These are phyloP conservation scores for Fusarium sambucinum DNA, from an alignment of 2,329 filamentous ascomycete genomes.

Conservation along the genomic window DNA sequence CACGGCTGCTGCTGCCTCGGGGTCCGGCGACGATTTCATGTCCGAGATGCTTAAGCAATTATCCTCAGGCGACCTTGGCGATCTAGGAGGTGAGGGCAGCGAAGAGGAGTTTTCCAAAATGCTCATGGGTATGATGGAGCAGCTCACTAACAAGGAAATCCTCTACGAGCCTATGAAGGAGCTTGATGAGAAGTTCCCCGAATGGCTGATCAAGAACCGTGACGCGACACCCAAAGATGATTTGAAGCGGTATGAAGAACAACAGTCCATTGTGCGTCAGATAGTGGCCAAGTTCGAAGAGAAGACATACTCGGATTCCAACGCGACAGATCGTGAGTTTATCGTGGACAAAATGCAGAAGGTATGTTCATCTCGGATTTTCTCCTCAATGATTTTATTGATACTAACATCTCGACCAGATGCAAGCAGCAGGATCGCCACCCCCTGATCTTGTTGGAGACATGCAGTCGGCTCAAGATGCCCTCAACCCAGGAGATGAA, in stretches of 20 bases:
- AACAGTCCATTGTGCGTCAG: constrained; percentile 82
- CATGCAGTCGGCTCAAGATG: constrained; percentile 84
- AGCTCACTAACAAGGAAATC: constrained; percentile 98
- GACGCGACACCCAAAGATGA: constrained; percentile 76
- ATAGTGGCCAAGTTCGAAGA: constrained; percentile 93
- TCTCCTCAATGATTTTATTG: background rate
- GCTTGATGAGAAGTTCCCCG: constrained; percentile 89
- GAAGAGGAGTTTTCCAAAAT: constrained; percentile 95
- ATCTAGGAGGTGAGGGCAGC: constrained; percentile 63
- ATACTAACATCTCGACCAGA: constrained; percentile 65
- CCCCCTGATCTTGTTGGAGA: constrained; percentile 92
- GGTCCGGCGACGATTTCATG: constrained; percentile 81
- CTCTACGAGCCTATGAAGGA: constrained; percentile 99
- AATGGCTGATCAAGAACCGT: constrained; percentile 85
- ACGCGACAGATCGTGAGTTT: constrained; percentile 84
- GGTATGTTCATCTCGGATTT: constrained; percentile 64
- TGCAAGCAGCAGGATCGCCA: constrained; percentile 95
- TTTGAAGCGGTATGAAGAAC: constrained; percentile 81
- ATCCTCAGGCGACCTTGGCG: constrained; percentile 67
- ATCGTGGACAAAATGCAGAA: constrained; percentile 99
- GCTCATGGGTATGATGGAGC: constrained; percentile 98
- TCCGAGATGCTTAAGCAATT: constrained; percentile 94
- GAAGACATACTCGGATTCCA: constrained; percentile 82
- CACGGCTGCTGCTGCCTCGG: constrained; percentile 78
- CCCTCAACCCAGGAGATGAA: constrained; percentile 70